Conservation (phyloP, 148 eudicot genomes). For the Dianthus caryophyllus region DNA sequence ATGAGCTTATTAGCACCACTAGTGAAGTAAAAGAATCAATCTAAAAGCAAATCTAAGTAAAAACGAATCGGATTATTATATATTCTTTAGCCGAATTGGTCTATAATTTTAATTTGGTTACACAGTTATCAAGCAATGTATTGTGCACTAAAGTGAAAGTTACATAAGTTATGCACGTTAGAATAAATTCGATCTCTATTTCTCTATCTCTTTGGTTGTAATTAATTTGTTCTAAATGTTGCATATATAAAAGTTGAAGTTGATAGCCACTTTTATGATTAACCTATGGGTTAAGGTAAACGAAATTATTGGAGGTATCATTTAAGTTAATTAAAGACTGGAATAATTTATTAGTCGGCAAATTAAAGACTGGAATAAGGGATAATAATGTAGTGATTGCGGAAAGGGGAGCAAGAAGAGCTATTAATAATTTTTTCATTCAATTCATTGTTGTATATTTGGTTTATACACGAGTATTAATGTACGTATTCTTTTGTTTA, state of each 20-base stretch:
- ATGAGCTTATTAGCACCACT: neutral
- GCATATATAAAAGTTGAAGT: conserved; percentile 20
- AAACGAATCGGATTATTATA: neutral
- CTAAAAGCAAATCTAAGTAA: neutral
- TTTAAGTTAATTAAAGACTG: neutral
- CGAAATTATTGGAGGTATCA: neutral
- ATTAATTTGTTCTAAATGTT: conserved; percentile 12
- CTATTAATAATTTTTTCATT: neutral
- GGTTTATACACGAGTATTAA: too few species aligned
- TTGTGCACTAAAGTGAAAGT: conserved; percentile 8
- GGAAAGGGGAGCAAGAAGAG: neutral
- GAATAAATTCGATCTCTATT: conserved; percentile 22
- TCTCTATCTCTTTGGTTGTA: neutral
- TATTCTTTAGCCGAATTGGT: too few species aligned
- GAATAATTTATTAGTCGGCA: neutral
- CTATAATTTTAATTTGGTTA: neutral
- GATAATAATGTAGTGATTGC: neutral
- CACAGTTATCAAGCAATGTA: conserved; percentile 20
- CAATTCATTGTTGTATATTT: too few species aligned
- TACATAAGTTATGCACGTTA: conserved; percentile 22
- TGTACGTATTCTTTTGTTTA: too few species aligned
- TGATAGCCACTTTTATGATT: conserved; percentile 9
- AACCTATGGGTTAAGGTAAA: neutral
- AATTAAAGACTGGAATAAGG: neutral
- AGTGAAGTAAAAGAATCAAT: conserved; percentile 1